Evolutionary conservation across 1,139 yeast genomes (phyloP), one percentile per base, ranked within the genome.

Genomic region (Geotrichum aggregatum): DNA sequence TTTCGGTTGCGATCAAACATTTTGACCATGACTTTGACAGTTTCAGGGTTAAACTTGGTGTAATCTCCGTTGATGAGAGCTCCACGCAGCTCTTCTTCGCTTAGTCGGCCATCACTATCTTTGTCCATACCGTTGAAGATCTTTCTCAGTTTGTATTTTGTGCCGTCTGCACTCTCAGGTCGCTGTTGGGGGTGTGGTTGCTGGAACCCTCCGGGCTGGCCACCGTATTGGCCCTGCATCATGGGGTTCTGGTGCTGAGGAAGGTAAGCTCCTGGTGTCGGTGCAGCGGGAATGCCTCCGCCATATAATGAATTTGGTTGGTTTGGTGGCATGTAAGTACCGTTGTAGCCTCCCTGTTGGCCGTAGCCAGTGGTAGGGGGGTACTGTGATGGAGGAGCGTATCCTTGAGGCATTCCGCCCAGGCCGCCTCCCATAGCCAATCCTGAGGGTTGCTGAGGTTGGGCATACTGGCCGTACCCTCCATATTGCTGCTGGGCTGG

Each of bases 31-130:
- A 84, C 71, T 47, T 73, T 66, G 36, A 83, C 79, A 0, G 91
- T 83, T 26, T 82, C 78, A 21, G 80, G 75, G 59, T 80, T 80
- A 64, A 84, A 84, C 57, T 78, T 74, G 1, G 88, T 76, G 60
- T 79, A 78, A 60, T 82, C 87, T 34, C 71, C 72, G 63, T 84
- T 84, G 42, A 79, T 73, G 52, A 84, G 71, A 1, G 88, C 89
- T 52, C 72, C 69, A 1, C 84, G 75, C 52, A 84, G 72, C 67
- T 84, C 92, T 14, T 67, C 67, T 47, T 80, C 81, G 1, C 83
- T 76, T 42, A 84, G 73, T 52, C 68, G 70, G 0, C 91, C 91
- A 36, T 79, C 76, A 8, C 50, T 55, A 46, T 62, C 63, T 36
- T 60, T 57, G 51, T 65, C 67, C 31, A 65, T 65, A 18, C 64